Percentiles rank a stretch among this genome's conserved stretches.
These are phyloP conservation scores for Ganoderma sinense DNA, from an alignment of 1,284 basidiomycete genomes.

Conservation along the genomic window DNA sequence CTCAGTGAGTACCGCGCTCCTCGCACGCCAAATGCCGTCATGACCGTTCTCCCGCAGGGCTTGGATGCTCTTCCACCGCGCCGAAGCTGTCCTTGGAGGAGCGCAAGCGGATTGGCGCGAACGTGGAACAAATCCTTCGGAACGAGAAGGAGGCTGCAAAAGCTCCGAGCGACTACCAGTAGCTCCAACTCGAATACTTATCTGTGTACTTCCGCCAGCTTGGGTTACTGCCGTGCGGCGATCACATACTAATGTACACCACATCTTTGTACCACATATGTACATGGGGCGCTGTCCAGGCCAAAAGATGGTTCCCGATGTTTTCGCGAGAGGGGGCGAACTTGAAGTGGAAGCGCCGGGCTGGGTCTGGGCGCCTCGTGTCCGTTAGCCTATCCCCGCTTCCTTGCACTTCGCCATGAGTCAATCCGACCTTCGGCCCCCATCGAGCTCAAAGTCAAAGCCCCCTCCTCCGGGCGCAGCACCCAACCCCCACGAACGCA, in stretches of 20 bases:
- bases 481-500: background rate
- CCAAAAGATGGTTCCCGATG: background rate
- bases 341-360: background rate
- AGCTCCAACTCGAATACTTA: background rate
- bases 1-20: slow-evolving; percentile 57
- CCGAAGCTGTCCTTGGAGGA: slow-evolving; percentile 54
- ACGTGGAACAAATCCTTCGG: slow-evolving; percentile 56
- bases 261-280: background rate
- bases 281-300: background rate
- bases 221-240: background rate
- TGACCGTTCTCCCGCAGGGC: slow-evolving; percentile 42
- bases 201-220: background rate
- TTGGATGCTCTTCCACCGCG: slow-evolving; percentile 59
- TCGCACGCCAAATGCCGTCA: background rate
- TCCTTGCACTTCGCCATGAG: slow-evolving; percentile 28
- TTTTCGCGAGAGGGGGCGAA: background rate
- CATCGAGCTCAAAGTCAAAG: background rate
- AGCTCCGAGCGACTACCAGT: slow-evolving; percentile 47
- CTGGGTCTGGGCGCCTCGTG: background rate
- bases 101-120: slow-evolving; percentile 53
- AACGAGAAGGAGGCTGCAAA: slow-evolving; percentile 62
- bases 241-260: background rate
- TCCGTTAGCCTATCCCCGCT: background rate
- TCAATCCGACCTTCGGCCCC: slow-evolving; percentile 20
- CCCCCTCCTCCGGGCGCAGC: background rate